Percentiles rank a stretch among this genome's conserved stretches.
These are phyloP conservation scores for Echinosphaeria canescens DNA, from an alignment of 2,329 filamentous ascomycete genomes.

Conservation along the genomic window DNA sequence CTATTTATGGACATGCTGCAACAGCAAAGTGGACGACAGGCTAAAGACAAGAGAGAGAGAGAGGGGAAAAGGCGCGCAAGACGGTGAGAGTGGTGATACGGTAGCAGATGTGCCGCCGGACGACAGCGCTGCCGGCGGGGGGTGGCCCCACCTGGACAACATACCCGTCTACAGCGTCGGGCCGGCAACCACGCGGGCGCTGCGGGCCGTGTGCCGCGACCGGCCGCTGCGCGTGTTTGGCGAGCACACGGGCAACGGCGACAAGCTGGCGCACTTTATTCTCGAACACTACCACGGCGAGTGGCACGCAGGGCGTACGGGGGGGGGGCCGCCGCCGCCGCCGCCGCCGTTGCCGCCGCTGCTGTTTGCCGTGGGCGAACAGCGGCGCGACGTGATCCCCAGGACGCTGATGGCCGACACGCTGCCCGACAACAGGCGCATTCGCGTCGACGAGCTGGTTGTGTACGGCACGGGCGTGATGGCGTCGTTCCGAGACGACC, in stretches of 20 bases:
- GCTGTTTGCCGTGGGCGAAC: conserved; percentile 79
- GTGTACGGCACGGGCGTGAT: conserved; percentile 78
- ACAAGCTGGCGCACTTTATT: conserved; percentile 58
- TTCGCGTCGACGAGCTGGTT: conserved; percentile 55
- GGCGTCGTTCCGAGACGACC: conserved; percentile 52
- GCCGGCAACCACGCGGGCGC: conserved; percentile 56
- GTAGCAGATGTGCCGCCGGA: no score
- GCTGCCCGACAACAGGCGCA: conserved; percentile 25
- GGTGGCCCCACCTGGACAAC: conserved; percentile 30
- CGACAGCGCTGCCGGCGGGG: no score
- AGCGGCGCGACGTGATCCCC: conserved; percentile 76
- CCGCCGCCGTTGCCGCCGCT: conserved; percentile 32
- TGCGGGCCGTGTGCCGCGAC: conserved; percentile 30
- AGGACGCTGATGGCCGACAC: conserved; percentile 43
- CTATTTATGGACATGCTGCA: no score
- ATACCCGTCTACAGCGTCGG: conserved; percentile 58
- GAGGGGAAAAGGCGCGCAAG: no score
- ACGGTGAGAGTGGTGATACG: no score
- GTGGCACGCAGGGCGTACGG: conserved; percentile 21
- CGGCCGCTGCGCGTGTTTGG: conserved; percentile 46
- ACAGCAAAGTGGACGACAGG: no score
- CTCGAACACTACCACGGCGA: conserved; percentile 45
- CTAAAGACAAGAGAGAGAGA: no score
- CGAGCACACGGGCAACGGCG: conserved; percentile 67
- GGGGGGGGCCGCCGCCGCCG: no score